Evolutionary conservation across 2,329 filamentous ascomycete genomes (phyloP), one percentile per base, ranked within the genome.

Genomic region (Teratosphaeria pseudoeucalypti): DNA sequence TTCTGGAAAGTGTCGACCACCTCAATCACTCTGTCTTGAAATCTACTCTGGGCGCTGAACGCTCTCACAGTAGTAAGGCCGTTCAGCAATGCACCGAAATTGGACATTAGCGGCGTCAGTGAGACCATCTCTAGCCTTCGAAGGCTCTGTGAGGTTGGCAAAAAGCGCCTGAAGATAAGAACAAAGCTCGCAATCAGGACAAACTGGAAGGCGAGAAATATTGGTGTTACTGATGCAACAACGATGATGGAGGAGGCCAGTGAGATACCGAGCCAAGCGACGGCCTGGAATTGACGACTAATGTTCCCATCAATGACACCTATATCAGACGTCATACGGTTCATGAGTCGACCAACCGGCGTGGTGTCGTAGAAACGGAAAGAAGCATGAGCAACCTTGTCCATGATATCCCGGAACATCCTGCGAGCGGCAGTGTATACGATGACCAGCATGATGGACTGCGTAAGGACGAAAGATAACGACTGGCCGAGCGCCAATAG

Each of bases 321-420:
- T 74, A 96, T 94, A 68, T 96, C 91, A 1, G 89, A 90, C 0
- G 91, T 95, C 61, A 96, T 80, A 7, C 92, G 84, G 71, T 96
- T 96, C 89, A 96, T 96, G 62, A 96, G 77, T 54, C 92, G 84
- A 0, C 92, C 92, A 0, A 95, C 86, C 0, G 92, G 92, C 0
- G 92, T 96, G 3, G 90, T 85, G 70, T 96, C 92, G 75, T 95
- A 94, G 73, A 92, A 96, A 1, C 90, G 85, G 75, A 96, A 95
- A 0, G 87, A 92, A 0, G 91, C 89, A 66, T 85, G 83, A 69
- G 87, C 87, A 56, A 96, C 89, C 57, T 82, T 83, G 1, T 81
- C 76, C 74, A 96, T 84, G 23, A 90, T 88, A 47, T 84, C 79
- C 62, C 78, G 78, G 73, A 96, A 96, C 56, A 96, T 82, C 6